A percentile compares a stretch with the other conserved stretches of the same genome.
These are phyloP conservation scores for Kodamaea laetipori DNA, from an alignment of 805 yeast species.

Conservation along the genomic window DNA sequence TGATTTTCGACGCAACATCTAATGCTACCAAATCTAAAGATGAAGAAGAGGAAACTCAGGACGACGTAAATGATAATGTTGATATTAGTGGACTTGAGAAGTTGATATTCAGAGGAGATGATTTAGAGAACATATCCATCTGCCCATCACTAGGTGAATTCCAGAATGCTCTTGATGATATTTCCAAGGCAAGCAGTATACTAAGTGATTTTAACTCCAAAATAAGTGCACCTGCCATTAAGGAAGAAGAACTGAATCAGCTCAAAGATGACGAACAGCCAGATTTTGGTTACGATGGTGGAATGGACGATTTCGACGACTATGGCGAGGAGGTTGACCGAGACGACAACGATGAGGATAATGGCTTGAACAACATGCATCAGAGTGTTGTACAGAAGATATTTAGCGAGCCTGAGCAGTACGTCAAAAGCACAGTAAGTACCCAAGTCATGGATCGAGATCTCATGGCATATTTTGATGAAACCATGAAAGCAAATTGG, in stretches of 20 bases:
- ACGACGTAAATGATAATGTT: conserved; percentile 15
- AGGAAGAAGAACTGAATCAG: conserved; percentile 22
- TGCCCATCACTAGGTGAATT: conserved; percentile 75
- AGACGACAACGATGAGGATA: conserved; percentile 9
- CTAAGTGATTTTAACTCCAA: conserved; percentile 43
- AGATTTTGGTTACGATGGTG: conserved; percentile 20
- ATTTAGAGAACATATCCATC: conserved; percentile 39
- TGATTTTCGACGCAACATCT: conserved; percentile 65
- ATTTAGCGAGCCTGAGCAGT: conserved; percentile 18
- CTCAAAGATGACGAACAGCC: conserved; percentile 20
- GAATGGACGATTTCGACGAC: conserved; percentile 22
- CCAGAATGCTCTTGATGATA: conserved; percentile 57
- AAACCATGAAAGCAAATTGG: conserved; percentile 72
- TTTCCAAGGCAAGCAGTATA: conserved; percentile 51
- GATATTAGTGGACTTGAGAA: conserved; percentile 24
- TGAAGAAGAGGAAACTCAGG: conserved; percentile 10
- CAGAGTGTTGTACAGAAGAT: conserved; percentile 19
- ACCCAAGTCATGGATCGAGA: conserved; percentile 53
- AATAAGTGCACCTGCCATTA: conserved; percentile 29
- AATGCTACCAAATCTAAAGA: conserved; percentile 26
- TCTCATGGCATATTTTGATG: conserved; percentile 80
- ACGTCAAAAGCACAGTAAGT: conserved; percentile 17
- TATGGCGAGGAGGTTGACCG: conserved; percentile 11
- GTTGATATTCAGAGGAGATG: conserved; percentile 24
- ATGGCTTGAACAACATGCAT: conserved; percentile 14